Evolutionary conservation across 768 basidiomycete genomes (phyloP).

Genomic region (Xerocomellus intermedius): DNA sequence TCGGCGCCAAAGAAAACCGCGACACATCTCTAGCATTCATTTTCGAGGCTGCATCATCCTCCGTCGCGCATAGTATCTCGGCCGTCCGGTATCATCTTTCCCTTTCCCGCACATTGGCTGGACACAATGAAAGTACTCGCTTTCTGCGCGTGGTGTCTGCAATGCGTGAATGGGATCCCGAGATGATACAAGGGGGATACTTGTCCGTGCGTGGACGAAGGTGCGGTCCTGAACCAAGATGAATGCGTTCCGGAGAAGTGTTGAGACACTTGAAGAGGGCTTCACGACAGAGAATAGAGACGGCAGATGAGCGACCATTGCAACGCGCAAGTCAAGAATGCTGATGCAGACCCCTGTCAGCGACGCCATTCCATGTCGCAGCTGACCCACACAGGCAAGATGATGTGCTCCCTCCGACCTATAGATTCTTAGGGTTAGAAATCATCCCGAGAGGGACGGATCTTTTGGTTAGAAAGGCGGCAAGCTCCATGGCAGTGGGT

Average conservation of each 20-base stretch:
- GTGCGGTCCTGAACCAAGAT: constrained; percentile 20
- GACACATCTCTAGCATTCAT: constrained; percentile 49
- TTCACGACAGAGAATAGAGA: constrained; percentile 40
- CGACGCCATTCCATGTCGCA: constrained; percentile 23
- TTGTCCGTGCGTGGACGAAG: constrained; percentile 37
- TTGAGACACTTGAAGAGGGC: constrained; percentile 33
- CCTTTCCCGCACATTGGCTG: constrained; percentile 28
- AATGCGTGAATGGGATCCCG: constrained; percentile 44
- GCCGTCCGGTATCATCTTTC: constrained; percentile 53
- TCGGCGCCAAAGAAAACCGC: constrained; percentile 34
- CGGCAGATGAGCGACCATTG: constrained; percentile 18
- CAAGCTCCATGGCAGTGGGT: constrained; percentile 30
- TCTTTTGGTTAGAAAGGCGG: constrained; percentile 50
- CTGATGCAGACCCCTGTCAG: constrained; percentile 11
- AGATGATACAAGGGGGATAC: constrained; percentile 48
- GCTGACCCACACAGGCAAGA: constrained; percentile 24
- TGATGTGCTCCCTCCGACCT: constrained; percentile 32
- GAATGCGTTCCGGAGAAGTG: constrained; percentile 55
- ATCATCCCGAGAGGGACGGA: constrained; percentile 47
- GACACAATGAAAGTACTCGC: constrained; percentile 24
- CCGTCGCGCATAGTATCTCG: constrained; percentile 34
- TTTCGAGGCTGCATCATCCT: constrained; percentile 6
- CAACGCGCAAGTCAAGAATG: constrained; percentile 10
- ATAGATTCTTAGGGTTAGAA: constrained; percentile 60
- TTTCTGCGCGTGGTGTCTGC: constrained; percentile 25